Conservation (phyloP, 73 alveolate species). For the Blepharisma japonicum region DNA sequence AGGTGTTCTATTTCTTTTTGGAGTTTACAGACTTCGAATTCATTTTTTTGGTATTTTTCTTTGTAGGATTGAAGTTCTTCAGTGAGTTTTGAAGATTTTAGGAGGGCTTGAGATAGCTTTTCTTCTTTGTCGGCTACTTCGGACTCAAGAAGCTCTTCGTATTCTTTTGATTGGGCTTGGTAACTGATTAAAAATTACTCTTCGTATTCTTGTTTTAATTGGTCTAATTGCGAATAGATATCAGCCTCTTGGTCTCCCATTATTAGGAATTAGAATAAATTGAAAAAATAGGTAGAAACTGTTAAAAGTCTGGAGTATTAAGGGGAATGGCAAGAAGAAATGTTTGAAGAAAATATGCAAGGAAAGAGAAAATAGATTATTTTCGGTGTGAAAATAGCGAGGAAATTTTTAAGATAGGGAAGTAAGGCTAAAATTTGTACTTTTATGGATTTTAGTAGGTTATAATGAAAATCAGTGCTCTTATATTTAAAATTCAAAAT, state of each 20-base stretch:
- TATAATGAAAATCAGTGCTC: background rate
- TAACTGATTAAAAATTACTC: conserved; percentile 9
- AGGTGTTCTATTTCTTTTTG: conserved; percentile 20
- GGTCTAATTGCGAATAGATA: too few relatives aligned
- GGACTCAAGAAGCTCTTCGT: background rate
- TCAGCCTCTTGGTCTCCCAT: too few relatives aligned
- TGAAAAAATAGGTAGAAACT: too few relatives aligned
- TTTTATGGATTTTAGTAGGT: background rate
- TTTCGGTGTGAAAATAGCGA: too few relatives aligned
- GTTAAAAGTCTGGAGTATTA: too few relatives aligned
- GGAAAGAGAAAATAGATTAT: too few relatives aligned
- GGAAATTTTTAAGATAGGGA: background rate
- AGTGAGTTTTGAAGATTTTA: background rate
- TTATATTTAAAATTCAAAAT: background rate
- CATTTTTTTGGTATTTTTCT: conserved; percentile 23
- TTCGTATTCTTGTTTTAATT: conserved; percentile 8
- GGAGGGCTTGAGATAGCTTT: background rate
- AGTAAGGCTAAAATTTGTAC: background rate
- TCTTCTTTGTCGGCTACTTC: conserved; percentile 18
- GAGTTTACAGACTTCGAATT: conserved; percentile 12
- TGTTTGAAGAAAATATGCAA: too few relatives aligned
- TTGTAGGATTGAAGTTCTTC: background rate
- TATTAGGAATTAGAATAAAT: too few relatives aligned
- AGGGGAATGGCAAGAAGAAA: too few relatives aligned
- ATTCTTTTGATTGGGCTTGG: background rate